Conservation (phyloP, 2,329 filamentous ascomycete genomes). For the Magnaporthiopsis rhizophila region DNA sequence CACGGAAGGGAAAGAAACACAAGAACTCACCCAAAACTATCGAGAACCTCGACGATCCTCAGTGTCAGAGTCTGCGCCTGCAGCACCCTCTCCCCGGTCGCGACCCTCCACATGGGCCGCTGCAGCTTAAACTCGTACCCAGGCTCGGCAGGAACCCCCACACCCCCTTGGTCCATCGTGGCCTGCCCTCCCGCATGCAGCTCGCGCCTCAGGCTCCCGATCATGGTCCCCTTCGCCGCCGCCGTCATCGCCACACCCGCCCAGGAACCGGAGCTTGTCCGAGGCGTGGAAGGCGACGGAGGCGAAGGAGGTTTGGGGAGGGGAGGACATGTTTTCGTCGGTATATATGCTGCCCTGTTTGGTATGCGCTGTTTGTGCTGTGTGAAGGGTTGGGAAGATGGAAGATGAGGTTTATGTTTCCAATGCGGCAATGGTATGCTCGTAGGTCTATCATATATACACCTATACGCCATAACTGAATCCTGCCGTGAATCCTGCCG, state of each 20-base stretch:
- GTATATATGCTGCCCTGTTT: no score
- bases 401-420: no score
- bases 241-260: background rate
- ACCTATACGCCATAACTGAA: no score
- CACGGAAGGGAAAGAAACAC: background rate
- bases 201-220: conserved; percentile 10
- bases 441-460: no score
- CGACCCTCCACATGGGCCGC: conserved; percentile 13
- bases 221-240: conserved; percentile 9
- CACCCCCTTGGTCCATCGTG: conserved; percentile 7
- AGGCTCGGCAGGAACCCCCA: background rate
- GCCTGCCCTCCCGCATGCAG: conserved; percentile 13
- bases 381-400: no score
- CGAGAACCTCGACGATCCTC: conserved; percentile 14
- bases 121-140: conserved; percentile 16
- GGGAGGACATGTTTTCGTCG: background rate
- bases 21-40: conserved; percentile 10
- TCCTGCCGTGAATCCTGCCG: no score
- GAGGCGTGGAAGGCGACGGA: conserved; percentile 16
- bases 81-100: conserved; percentile 10
- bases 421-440: no score
- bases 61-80: conserved; percentile 14
- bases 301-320: background rate
- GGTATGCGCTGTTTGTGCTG: no score
- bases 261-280: conserved; percentile 17